These are phyloP conservation scores for Aspergillus mulundensis DNA, from an alignment of 495 filamentous ascomycete genomes.

Conservation along the genomic window DNA sequence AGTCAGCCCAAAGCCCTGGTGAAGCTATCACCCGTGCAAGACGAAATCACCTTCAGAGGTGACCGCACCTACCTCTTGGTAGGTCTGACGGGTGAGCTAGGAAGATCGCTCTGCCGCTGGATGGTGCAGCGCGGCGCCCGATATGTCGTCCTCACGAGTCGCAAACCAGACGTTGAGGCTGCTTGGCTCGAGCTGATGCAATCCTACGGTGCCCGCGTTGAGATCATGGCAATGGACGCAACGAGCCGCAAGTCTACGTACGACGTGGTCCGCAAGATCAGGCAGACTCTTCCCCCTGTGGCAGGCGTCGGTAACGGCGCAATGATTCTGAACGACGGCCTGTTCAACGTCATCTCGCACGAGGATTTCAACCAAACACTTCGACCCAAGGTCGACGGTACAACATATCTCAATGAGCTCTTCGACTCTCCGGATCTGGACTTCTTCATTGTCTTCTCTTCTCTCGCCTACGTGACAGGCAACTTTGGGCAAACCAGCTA, in stretches of 20 bases:
- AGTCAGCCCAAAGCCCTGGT: conserved; percentile 9
- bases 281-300: conserved; percentile 9
- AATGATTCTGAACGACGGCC: conserved; percentile 21
- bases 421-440: conserved; percentile 39
- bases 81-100: conserved; percentile 1
- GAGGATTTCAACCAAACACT: conserved; percentile 2
- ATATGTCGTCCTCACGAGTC: conserved; percentile 45
- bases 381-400: conserved; percentile 25
- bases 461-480: conserved; percentile 48
- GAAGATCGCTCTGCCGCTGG: background rate
- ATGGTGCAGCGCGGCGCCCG: conserved; percentile 41
- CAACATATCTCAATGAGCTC: conserved; percentile 24
- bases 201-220: background rate
- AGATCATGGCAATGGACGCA: background rate
- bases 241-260: too few species aligned
- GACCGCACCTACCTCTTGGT: conserved; percentile 2
- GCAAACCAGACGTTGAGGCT: conserved; percentile 36
- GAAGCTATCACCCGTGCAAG: conserved; percentile 24
- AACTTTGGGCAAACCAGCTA: conserved; percentile 57
- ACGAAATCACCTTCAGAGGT: background rate
- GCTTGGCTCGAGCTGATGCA: conserved; percentile 29
- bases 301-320: conserved; percentile 18
- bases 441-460: conserved; percentile 61
- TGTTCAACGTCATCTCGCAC: conserved; percentile 14
- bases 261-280: too few species aligned